Conservation (phyloP, 306 rosid species). For the Gastrolobium bilobum region DNA sequence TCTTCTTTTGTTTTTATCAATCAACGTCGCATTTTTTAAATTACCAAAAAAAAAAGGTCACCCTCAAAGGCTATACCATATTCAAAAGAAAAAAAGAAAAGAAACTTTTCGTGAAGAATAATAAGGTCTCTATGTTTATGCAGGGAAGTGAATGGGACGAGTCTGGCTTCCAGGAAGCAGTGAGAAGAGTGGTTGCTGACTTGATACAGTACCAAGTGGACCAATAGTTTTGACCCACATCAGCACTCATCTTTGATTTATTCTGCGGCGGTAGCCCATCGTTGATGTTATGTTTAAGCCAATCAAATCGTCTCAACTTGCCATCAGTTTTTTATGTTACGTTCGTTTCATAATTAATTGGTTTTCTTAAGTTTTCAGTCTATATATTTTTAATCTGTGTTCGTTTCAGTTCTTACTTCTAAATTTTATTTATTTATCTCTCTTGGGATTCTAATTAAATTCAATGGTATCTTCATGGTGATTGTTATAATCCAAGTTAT, state of each 20-base stretch:
- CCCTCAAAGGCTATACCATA: background rate
- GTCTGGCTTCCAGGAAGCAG: conserved; percentile 89
- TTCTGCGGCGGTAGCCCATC: background rate
- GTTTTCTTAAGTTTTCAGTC: conserved; percentile 1
- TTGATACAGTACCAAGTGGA: conserved; percentile 45
- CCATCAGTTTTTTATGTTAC: background rate
- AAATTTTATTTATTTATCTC: background rate
- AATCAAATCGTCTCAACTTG: background rate
- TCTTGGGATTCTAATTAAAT: background rate
- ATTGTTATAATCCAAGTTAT: background rate
- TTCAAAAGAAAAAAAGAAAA: background rate
- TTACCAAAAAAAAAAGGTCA: background rate
- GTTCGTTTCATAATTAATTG: conserved; percentile 26
- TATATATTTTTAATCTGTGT: background rate
- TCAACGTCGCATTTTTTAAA: background rate
- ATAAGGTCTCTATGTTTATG: background rate
- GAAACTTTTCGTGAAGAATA: background rate
- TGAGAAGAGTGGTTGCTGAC: conserved; percentile 76
- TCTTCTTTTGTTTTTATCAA: background rate
- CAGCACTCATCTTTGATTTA: conserved; percentile 10
- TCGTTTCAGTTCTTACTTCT: background rate
- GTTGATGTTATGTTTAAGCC: background rate
- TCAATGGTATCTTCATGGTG: background rate
- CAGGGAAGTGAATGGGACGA: conserved; percentile 90
- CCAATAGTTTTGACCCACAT: conserved; percentile 30